Conservation (phyloP, 2,329 filamentous ascomycete genomes). For the Pseudogymnoascus sp. region DNA sequence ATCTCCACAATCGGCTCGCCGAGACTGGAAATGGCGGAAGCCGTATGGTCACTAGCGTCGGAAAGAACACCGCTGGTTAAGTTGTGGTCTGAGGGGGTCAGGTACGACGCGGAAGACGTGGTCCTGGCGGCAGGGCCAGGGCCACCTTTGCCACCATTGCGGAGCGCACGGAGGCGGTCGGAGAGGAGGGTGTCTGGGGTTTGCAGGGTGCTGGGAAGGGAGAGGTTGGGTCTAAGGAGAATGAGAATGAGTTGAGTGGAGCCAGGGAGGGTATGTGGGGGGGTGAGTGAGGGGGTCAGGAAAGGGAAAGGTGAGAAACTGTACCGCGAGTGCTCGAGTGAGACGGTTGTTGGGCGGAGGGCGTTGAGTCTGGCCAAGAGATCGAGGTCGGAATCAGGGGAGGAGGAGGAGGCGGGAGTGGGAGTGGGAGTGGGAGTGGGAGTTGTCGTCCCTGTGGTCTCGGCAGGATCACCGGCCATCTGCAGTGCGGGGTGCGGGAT, state of each 20-base stretch:
- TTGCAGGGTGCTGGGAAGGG: not conserved
- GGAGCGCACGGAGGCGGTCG: not conserved
- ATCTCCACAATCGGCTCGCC: not conserved
- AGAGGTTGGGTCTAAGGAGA: not conserved
- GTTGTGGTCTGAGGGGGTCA: not conserved
- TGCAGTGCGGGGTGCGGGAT: not conserved
- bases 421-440: too few species aligned
- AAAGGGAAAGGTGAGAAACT: not conserved
- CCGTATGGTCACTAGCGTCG: not conserved
- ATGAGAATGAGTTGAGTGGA: not conserved
- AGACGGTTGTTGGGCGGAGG: not conserved
- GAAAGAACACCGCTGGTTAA: not conserved
- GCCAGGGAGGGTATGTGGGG: not conserved
- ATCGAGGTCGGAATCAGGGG: not conserved
- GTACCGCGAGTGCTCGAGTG: not conserved
- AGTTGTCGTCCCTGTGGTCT: not conserved
- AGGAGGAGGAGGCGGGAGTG: not conserved
- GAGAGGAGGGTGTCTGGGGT: not conserved
- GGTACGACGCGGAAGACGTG: not conserved
- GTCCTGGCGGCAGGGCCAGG: not conserved
- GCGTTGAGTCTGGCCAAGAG: slow-evolving; percentile 7
- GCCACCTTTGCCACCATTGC: not conserved
- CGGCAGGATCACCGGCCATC: not conserved
- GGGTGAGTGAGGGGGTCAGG: not conserved
- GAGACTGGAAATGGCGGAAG: not conserved